Percentiles rank a stretch among this genome's conserved stretches.
Conservation (phyloP, 441 rosid species). For the Sinapis alba region DNA sequence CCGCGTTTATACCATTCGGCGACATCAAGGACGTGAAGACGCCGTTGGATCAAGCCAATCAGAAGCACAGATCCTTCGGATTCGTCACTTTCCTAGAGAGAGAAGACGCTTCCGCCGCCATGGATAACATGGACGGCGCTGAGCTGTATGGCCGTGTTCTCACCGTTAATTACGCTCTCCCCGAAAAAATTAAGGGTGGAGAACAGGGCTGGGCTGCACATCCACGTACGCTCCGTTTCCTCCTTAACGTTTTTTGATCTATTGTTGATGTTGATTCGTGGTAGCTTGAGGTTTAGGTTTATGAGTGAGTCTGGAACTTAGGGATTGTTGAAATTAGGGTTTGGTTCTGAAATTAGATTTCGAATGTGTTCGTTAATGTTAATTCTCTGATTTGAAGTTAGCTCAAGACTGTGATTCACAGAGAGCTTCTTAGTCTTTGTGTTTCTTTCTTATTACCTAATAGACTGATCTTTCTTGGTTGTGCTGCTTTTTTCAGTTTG, state of each 20-base stretch:
- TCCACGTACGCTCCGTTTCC: slow-evolving; percentile 67
- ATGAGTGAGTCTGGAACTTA: not conserved
- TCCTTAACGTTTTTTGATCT: not conserved
- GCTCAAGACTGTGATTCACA: too few species aligned
- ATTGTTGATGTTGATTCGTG: not conserved
- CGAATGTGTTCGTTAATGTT: too few species aligned
- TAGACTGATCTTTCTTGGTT: not conserved
- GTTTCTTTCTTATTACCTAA: not conserved
- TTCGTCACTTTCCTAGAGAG: slow-evolving; percentile 92
- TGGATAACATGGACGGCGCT: slow-evolving; percentile 98
- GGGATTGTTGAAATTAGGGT: not conserved
- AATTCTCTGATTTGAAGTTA: not conserved
- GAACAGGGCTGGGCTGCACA: slow-evolving; percentile 99
- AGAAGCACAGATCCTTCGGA: slow-evolving; percentile 95
- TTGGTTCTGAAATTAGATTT: too few species aligned
- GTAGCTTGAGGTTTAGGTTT: not conserved
- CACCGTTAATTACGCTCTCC: slow-evolving; percentile 92
- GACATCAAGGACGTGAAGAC: slow-evolving; percentile 96
- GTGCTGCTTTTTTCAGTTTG: slow-evolving; percentile 59
- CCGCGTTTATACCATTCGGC: slow-evolving; percentile 93
- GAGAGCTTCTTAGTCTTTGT: not conserved
- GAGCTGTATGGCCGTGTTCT: slow-evolving; percentile 96
- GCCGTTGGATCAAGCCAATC: slow-evolving; percentile 92
- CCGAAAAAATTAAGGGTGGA: slow-evolving; percentile 96
- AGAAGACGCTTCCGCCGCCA: slow-evolving; percentile 89